Base-by-base conservation (phyloP, 345 rosid genomes). In the Salix viminalis region DNA sequence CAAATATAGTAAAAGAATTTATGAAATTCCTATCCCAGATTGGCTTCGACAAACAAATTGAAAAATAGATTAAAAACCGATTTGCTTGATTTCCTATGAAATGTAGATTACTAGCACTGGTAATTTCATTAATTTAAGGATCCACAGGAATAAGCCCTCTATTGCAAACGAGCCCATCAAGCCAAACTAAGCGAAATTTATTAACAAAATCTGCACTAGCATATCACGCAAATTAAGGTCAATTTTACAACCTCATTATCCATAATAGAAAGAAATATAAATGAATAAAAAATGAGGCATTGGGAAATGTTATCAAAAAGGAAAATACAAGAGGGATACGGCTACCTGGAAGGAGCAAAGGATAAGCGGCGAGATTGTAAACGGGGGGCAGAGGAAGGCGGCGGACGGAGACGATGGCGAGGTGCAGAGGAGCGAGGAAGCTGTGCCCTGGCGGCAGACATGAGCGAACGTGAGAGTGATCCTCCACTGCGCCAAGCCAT, bases 391-490 rank as follows among this genome's bases (percentile, higher is more conserved):
- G 90, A 77, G 68, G 83, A 64, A 39, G 90, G 79, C 19, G 90
- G 76, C 26, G 91, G 89, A 34, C 96, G 94, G 88, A 91, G 73
- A 58, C 96, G 96, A 65, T 96, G 88, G 24, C 91, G 76, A 15
- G 88, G 74, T 14, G 89, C 77, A 6, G 90, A 82, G 18, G 94
- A 83, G 39, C 92, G 91, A 65, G 89, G 86, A 36, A 88, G 82
- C 7, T 97, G 86, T 39, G 86, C 78, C 84, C 98, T 89, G 19
- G 94, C 90, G 23, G 87, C 67, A 28, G 86, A 83, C 30, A 84
- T 69, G 32, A 87, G 84, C 68, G 84, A 76, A 11, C 91, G 88
- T 0, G 92, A 82, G 73, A 89, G 70, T 5, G 92, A 85, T 70
- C 87, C 85, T 67, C 80, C 81, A 77, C 82, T 77, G 6, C 87